Evolutionary conservation across 2,329 filamentous ascomycete genomes (phyloP), one percentile per base, ranked within the genome.

Genomic region (Pseudogymnoascus sp.): DNA sequence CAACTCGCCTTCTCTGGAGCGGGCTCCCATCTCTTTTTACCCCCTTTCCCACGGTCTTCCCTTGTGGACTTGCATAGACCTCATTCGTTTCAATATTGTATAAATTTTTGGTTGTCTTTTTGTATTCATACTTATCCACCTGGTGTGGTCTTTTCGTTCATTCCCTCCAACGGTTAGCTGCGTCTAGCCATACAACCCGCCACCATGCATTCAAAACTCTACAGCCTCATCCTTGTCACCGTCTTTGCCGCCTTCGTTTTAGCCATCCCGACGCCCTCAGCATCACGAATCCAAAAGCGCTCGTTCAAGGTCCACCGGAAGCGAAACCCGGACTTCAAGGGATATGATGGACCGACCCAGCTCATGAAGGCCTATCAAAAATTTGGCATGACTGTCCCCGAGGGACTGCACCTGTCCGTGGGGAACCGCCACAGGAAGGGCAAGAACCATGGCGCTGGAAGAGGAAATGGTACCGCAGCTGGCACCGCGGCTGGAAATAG

Each of bases 351-450:
- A n/a, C 77, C 80, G 5, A 72, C 76, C 63, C 38, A 40, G 25
- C 78, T 92, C 68, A 75, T 82, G 60, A 89, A 84, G 75, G 84
- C 87, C 14, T 87, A 88, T 73, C 76, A 79, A 69, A 92, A 92
- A 73, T 91, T 82, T 73, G 81, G 82, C 66, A 81, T 87, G 75
- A 75, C 76, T 38, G 75, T 82, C 53, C 75, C 79, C 2, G 69
- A 76, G 1, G 75, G 74, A 6, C 71, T 81, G 61, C 59, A 53
- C 10, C n/a, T 53, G 25, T 53, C 47, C 1, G 47, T 53, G 33
- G 25, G 25, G 25, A 14, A 11, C 3, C 47, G 47, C 7, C 47
- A 53, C 33, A 53, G 47, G 47, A 53, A 53, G 25, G 47, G 25
- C 7, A 53, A 53, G n/a, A 31, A 31, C 25, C 11, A 18, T 11